Evolutionary conservation across 352 stramenopile genomes (phyloP).

Genomic region (Pythium aquatile): DNA sequence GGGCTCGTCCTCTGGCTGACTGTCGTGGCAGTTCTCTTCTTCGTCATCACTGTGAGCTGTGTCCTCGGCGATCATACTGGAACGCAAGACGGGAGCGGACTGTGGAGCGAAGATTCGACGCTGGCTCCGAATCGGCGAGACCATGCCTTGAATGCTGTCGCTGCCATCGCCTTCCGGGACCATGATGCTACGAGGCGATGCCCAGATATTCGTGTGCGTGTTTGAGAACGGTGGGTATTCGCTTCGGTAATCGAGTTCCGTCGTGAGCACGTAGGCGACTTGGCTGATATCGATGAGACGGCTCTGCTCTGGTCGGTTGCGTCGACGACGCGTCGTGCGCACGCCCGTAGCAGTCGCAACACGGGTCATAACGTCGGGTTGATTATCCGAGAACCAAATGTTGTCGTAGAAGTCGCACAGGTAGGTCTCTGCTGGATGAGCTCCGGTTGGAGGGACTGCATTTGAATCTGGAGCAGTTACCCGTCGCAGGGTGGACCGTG

Average conservation of each 20-base stretch:
- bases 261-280: slow-evolving; percentile 70
- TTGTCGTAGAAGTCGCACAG: slow-evolving; percentile 37
- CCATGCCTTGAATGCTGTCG: slow-evolving; percentile 16
- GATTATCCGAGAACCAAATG: slow-evolving; percentile 28
- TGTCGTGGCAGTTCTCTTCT: not conserved
- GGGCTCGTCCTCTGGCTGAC: slow-evolving; percentile 1
- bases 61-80: slow-evolving; percentile 20
- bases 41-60: slow-evolving; percentile 12
- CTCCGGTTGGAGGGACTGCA: slow-evolving; percentile 3
- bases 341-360: slow-evolving; percentile 26
- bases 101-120: slow-evolving; percentile 23
- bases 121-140: slow-evolving; percentile 31
- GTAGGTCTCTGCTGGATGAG: slow-evolving; percentile 15
- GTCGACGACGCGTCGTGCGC: slow-evolving; percentile 20
- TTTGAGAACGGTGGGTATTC: slow-evolving; percentile 41
- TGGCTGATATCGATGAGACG: slow-evolving; percentile 55
- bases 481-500: not conserved
- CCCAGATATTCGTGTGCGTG: slow-evolving; percentile 62
- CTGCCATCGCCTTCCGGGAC: slow-evolving; percentile 28
- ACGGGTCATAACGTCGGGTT: slow-evolving; percentile 18
- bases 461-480: not conserved
- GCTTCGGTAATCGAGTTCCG: slow-evolving; percentile 61
- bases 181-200: slow-evolving; percentile 18
- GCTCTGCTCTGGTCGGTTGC: slow-evolving; percentile 15
- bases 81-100: slow-evolving; percentile 26